Evolutionary conservation across 108 stramenopile species (phyloP).

Genomic region (Pseudonitzschia multiseries): DNA sequence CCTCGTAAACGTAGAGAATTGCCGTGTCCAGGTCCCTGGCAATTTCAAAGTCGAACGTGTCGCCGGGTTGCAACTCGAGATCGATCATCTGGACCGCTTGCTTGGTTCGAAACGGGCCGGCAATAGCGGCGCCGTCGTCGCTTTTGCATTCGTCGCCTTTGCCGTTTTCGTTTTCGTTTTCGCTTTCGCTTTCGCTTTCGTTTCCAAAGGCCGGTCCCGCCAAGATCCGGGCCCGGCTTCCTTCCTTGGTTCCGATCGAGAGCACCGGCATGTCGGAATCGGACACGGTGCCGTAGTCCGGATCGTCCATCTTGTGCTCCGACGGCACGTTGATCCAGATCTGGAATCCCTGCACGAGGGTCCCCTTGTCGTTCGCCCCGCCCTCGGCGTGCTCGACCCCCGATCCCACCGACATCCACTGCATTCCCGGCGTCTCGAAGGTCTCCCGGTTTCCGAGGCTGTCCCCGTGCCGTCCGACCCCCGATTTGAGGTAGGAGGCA

Average conservation of each 20-base stretch:
- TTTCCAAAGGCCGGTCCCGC: constrained; percentile 44
- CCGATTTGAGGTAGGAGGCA: constrained; percentile 29
- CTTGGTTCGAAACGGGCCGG: constrained; percentile 43
- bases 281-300: constrained; percentile 52
- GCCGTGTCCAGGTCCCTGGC: constrained; percentile 42
- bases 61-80: constrained; percentile 26
- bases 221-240: constrained; percentile 35
- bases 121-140: no score
- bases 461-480: constrained; percentile 54
- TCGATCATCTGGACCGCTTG: constrained; percentile 53
- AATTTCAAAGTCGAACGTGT: constrained; percentile 28
- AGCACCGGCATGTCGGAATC: constrained; percentile 40
- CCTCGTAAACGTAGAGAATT: constrained; percentile 54
- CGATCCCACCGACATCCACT: constrained; percentile 59
- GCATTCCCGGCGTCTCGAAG: constrained; percentile 56
- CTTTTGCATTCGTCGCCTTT: no score
- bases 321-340: constrained; percentile 55
- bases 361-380: constrained; percentile 36
- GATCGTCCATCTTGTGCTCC: constrained; percentile 45
- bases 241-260: not conserved
- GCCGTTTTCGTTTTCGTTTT: no score
- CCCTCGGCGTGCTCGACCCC: constrained; percentile 66
- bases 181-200: not conserved
- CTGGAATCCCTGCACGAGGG: constrained; percentile 41
- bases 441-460: constrained; percentile 55